These are phyloP conservation scores for Aureobasidium sp. DNA, from an alignment of 2,329 filamentous ascomycete species.

Conservation along the genomic window DNA sequence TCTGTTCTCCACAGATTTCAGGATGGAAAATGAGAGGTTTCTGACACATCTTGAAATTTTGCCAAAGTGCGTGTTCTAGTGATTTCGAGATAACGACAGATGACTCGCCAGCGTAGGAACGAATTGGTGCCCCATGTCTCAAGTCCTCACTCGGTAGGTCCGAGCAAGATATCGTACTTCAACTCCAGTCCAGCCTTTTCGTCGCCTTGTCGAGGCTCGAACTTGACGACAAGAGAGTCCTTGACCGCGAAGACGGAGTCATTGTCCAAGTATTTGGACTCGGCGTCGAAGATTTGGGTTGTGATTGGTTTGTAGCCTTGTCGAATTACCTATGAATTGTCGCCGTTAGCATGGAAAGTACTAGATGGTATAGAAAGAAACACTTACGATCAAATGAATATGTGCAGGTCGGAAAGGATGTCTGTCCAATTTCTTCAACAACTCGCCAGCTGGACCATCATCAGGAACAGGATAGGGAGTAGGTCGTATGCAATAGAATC, in stretches of 20 bases:
- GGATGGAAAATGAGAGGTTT: too few species aligned
- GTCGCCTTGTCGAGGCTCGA: constrained; percentile 43
- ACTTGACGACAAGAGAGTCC: constrained; percentile 50
- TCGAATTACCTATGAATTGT: constrained; percentile 30
- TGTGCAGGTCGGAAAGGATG: constrained; percentile 56
- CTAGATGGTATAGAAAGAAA: neutral
- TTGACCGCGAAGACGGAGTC: constrained; percentile 54
- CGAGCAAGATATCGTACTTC: constrained; percentile 34
- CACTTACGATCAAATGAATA: constrained; percentile 46
- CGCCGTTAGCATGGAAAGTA: neutral
- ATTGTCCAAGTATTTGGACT: constrained; percentile 51
- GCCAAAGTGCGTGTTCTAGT: too few species aligned
- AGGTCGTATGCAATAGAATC: constrained; percentile 34
- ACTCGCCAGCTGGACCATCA: constrained; percentile 50
- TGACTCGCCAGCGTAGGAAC: too few species aligned
- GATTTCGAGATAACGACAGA: too few species aligned
- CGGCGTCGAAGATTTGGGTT: constrained; percentile 68
- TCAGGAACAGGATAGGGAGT: constrained; percentile 46
- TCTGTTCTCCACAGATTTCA: too few species aligned
- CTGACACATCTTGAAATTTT: too few species aligned
- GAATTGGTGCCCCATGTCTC: too few species aligned
- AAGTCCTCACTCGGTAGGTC: neutral
- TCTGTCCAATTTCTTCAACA: constrained; percentile 50
- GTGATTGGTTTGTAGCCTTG: constrained; percentile 60
- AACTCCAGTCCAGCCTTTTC: constrained; percentile 47